Base-by-base conservation (phyloP, 805 yeast species). In the Barnettozyma californica region DNA sequence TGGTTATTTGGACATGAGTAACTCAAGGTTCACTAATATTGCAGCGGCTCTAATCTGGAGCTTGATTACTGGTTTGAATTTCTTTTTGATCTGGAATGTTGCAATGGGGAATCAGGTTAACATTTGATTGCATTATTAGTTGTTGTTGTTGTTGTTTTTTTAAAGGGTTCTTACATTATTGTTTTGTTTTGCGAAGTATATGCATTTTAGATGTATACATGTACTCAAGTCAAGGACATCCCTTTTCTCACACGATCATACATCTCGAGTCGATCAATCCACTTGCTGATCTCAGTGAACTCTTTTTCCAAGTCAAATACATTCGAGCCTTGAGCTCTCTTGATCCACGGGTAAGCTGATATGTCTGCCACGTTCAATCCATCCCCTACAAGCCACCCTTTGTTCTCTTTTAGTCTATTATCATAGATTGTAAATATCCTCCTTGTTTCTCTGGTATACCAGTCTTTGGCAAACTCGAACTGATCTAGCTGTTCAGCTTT, bases 41-140 rank as follows among this genome's bases (percentile, higher is more conserved):
- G 44, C 76, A 2, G 87, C 86, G 0, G 61, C 77, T 2, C 23
- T 71, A 1, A 75, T 89, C 10, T 51, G 54, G 54, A 34, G 43
- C 31, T 75, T 84, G 44, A 78, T 90, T 26, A 68, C 84, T 1
- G 75, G 74, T 11, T 70, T 88, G 55, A 90, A 90, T 62, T 73
- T 84, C 37, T 89, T 84, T 56, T 64, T 79, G 57, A 57, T 79
- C 37, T 67, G 73, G 18, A 70, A 76, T 45, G 68, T 78, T 29
- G 73, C 78, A 4, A 53, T 64, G 41, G 77, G 78, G 13, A 63
- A 70, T 46, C 69, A 67, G 31, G 67, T 64, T 2, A 64, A 61
- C 44, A 52, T 38, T 18, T 44, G 35, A 25, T 23, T n/a, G 21
- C n/a, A 11, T 38, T 9, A 18, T 8, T 9, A 5, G 16, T 16